Evolutionary conservation across 495 filamentous ascomycete genomes (phyloP).

Genomic region (Glarea lozoyensis): DNA sequence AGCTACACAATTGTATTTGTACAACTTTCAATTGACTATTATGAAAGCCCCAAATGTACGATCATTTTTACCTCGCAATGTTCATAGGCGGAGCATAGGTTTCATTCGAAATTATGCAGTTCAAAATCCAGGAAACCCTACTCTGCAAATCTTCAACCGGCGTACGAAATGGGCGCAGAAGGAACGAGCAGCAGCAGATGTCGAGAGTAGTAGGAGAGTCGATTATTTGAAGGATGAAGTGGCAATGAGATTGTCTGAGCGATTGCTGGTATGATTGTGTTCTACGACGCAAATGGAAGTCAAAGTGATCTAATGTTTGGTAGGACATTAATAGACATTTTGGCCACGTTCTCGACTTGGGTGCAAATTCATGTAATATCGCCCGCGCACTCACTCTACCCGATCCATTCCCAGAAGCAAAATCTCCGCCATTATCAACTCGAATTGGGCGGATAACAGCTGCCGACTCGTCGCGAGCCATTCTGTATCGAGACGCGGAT

Average conservation of each 20-base stretch:
- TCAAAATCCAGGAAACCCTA: constrained; percentile 63
- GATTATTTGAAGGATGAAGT: constrained; percentile 94
- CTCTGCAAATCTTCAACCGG: constrained; percentile 85
- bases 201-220: constrained; percentile 61
- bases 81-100: constrained; percentile 8
- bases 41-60: constrained; percentile 15
- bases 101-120: constrained; percentile 56
- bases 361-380: constrained; percentile 93
- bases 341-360: constrained; percentile 80
- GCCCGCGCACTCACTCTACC: constrained; percentile 67
- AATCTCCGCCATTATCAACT: constrained; percentile 52
- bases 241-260: constrained; percentile 73
- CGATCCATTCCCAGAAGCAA: constrained; percentile 52
- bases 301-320: not conserved
- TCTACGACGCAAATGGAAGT: constrained; percentile 1
- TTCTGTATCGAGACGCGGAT: constrained; percentile 76
- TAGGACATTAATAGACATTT: constrained; percentile 89
- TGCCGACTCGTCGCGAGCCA: constrained; percentile 66
- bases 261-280: constrained; percentile 61
- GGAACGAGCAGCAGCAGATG: constrained; percentile 68
- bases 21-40: not conserved
- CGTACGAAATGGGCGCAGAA: constrained; percentile 81
- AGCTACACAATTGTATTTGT: not conserved
- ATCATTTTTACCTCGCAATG: constrained; percentile 12
- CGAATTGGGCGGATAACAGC: constrained; percentile 65